These are phyloP conservation scores for Podila horticola DNA, from an alignment of 192 early-diverging fungal genomes.

Conservation along the genomic window DNA sequence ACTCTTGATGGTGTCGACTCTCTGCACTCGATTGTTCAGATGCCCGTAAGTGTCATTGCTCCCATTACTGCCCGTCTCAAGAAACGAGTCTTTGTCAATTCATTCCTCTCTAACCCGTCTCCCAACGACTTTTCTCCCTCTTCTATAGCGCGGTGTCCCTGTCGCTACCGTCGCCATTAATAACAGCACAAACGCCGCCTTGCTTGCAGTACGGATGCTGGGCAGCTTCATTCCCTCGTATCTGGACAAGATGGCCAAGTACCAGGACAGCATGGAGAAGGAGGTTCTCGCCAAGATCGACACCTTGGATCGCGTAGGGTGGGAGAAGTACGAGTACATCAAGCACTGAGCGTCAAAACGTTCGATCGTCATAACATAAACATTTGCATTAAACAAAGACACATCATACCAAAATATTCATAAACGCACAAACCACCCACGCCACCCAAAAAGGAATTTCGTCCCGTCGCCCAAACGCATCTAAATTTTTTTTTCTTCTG, in stretches of 20 bases:
- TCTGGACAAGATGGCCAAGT: constrained; percentile 80
- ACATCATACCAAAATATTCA: too few species aligned
- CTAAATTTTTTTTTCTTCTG: constrained; percentile 4
- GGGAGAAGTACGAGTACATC: constrained; percentile 77
- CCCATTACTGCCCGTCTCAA: background rate
- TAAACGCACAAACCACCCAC: background rate
- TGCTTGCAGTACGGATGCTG: constrained; percentile 93
- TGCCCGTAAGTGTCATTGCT: constrained; percentile 81
- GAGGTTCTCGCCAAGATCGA: constrained; percentile 92
- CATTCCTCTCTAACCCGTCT: background rate
- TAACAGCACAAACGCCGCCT: constrained; percentile 96
- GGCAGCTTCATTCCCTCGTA: constrained; percentile 82
- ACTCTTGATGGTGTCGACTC: constrained; percentile 97
- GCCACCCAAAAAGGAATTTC: constrained; percentile 2
- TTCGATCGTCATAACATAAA: background rate
- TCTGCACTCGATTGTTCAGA: constrained; percentile 97
- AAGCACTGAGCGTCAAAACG: constrained; percentile 25
- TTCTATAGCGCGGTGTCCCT: constrained; percentile 90
- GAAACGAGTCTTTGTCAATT: background rate
- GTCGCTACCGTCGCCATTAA: constrained; percentile 99
- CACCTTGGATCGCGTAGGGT: constrained; percentile 80
- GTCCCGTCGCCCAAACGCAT: background rate
- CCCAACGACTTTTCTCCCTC: background rate
- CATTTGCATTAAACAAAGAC: background rate
- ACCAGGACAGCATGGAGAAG: constrained; percentile 83